Base-by-base conservation (phyloP, 2,329 filamentous ascomycete species). In the Cordyceps farinosa region DNA sequence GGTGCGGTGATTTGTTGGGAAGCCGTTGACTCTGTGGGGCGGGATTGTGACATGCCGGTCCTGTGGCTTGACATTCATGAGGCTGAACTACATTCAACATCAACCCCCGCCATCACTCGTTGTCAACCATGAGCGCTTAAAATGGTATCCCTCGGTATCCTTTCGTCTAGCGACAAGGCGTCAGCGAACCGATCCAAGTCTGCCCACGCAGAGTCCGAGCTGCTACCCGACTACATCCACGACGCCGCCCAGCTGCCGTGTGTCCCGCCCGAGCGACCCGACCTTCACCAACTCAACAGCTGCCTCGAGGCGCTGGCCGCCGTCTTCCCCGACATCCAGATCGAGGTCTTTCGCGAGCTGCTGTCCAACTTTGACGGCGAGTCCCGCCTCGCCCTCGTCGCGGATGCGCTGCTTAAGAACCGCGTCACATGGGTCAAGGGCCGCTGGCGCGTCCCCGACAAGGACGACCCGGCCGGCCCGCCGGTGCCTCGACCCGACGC, bases 261-360 rank as follows among this genome's bases (percentile, higher is more conserved):
- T 51, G 67, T 79, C 30, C 73, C 75, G 8, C 76, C 78, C 67
- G 84, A 88, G 65, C 78, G 83, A 42, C 83, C 84, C 45, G 84
- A 91, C 69, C 80, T 92, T 30, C 80, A 84, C 67, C 85, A 89
- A 64, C 81, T 94, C 55, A 94, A 94, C 76, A 79, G 80, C 57
- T 83, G 86, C 68, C 84, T 95, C 66, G 84, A 85, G 65, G 85
- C 83, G 13, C 83, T 95, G 50, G 85, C 87, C 29, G 85, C 85
- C 54, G 82, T 93, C 9, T 95, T 95, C 67, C 91, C 91, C 34
- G 86, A 93, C 74, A 81, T 93, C n/a, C 89, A 92, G 74, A 81
- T 90, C 65, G 90, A 93, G 68, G 90, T 93, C 22, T 91, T 95
- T 71, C 85, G 90, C 51, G 90, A 94, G 78, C 90, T 95, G 84